Conservation (phyloP, 2,329 filamentous ascomycete genomes). For the Cylindrodendrum hubeiense region DNA sequence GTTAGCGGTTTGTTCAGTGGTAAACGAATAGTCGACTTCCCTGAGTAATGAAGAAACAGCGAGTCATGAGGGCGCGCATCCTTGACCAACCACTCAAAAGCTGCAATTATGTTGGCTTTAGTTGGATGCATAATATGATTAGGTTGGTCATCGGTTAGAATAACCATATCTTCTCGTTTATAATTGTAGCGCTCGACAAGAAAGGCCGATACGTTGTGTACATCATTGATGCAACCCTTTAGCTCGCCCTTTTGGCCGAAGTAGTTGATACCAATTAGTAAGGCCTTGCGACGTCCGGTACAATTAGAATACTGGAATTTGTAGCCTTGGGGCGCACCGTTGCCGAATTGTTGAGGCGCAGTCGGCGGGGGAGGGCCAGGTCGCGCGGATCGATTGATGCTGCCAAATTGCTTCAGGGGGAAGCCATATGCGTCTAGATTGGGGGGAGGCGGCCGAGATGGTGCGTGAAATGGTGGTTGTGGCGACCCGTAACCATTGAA, state of each 20-base stretch:
- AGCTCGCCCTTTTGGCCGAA: conserved; percentile 79
- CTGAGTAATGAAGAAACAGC: conserved; percentile 82
- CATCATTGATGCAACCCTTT: conserved; percentile 84
- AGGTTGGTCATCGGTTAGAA: conserved; percentile 80
- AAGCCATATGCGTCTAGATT: conserved; percentile 62
- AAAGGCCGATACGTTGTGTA: conserved; percentile 80
- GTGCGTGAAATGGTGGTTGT: neutral
- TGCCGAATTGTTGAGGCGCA: conserved; percentile 70
- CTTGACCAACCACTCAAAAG: conserved; percentile 81
- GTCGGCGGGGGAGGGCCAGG: conserved; percentile 60
- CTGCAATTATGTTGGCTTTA: conserved; percentile 80
- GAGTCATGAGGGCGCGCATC: conserved; percentile 80
- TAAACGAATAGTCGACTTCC: conserved; percentile 51
- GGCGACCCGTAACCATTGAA: neutral
- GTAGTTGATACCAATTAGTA: conserved; percentile 87
- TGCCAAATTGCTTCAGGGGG: conserved; percentile 48
- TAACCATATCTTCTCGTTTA: conserved; percentile 84
- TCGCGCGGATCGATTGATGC: conserved; percentile 43
- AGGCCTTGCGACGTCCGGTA: conserved; percentile 78
- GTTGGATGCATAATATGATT: conserved; percentile 79
- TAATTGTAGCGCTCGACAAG: conserved; percentile 77
- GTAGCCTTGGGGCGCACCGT: conserved; percentile 76
- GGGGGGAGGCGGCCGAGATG: conserved; percentile 52
- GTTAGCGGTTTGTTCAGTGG: neutral
- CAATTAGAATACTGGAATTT: conserved; percentile 83